Base-by-base conservation (phyloP, 176 grass and related monocot species). In the Aegilops speltoides region DNA sequence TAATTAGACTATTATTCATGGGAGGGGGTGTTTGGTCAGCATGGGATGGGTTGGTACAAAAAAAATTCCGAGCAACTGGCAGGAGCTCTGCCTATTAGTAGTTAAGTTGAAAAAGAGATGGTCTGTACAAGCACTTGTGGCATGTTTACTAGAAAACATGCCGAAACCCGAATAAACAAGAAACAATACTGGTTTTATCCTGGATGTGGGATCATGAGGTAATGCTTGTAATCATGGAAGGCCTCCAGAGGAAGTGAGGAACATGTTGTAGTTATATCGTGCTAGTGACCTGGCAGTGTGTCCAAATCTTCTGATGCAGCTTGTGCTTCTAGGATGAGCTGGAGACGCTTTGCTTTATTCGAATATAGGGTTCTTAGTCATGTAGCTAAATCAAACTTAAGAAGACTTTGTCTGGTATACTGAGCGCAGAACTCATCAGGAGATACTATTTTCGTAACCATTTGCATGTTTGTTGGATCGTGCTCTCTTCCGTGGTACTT, bases 331-430 rank as follows among this genome's bases (percentile, higher is more conserved):
- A 37, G 1, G 62, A 68, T 38, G n/a, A 46, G 19, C 22, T 56
- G 8, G 31, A 76, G n/a, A 7, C 20, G 24, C 79, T 31, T 66
- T 76, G 45, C 7, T 77, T 13, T 62, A 61, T 50, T 33, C 77
- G 32, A 60, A 83, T 77, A 78, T 78, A 26, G 6, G 60, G 37
- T 22, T 70, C n/a, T 23, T 16, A 24, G 48, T 64, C 10, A 22
- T 79, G 74, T 37, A 23, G 4, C 81, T 23, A 36, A 64, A 81
- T 62, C 64, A 29, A 84, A 69, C n/a, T 62, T 62, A 20, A 36
- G 2, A 7, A 34, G 54, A 61, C 23, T 64, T 2, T 3, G 17
- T 73, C 29, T 64, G 52, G 28, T 87, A 14, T 19, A 50, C 25
- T 8, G 23, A 74, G 1, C 40, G 50, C n/a, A 83, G 5, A 15